A percentile compares a stretch with the other conserved stretches of the same genome.
Conservation (phyloP, 1,284 basidiomycete genomes). For the Ceratobasidium sp. region DNA sequence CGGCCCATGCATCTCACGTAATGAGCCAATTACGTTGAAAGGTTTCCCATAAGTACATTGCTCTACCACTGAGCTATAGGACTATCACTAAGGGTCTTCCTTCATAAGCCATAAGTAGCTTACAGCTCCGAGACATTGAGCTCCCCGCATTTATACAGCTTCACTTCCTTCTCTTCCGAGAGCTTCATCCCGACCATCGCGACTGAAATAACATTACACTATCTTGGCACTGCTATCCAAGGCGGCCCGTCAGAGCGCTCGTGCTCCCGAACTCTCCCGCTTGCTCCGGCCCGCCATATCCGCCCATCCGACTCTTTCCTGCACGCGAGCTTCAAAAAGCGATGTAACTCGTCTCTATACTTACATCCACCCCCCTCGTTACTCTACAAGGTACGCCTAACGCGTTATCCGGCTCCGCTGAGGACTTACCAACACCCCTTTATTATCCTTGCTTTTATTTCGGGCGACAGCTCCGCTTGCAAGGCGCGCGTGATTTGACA, state of each 20-base stretch:
- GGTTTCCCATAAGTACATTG: slow-evolving; percentile 44
- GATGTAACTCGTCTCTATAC: too few relatives aligned
- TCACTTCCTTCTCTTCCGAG: neutral
- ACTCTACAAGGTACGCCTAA: too few relatives aligned
- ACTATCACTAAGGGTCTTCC: slow-evolving; percentile 37
- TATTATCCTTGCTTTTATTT: neutral
- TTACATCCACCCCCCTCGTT: too few relatives aligned
- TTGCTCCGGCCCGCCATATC: slow-evolving; percentile 38
- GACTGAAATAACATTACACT: neutral
- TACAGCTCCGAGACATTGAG: too few relatives aligned
- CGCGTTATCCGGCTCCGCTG: too few relatives aligned
- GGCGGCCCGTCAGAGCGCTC: slow-evolving; percentile 33
- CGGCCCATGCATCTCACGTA: slow-evolving; percentile 40
- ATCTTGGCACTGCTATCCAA: neutral
- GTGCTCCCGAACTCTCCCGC: slow-evolving; percentile 28
- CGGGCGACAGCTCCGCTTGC: neutral
- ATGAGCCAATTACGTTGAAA: slow-evolving; percentile 32
- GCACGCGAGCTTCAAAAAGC: slow-evolving; percentile 35
- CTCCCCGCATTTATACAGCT: too few relatives aligned
- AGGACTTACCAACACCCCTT: neutral
- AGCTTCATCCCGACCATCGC: slow-evolving; percentile 5
- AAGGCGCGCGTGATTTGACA: slow-evolving; percentile 13
- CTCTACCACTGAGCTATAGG: slow-evolving; percentile 44
- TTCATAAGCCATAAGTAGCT: neutral
- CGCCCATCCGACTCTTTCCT: slow-evolving; percentile 15